These are phyloP conservation scores for Solanum bukasovii DNA, from an alignment of 257 asterid genomes.

Conservation along the genomic window DNA sequence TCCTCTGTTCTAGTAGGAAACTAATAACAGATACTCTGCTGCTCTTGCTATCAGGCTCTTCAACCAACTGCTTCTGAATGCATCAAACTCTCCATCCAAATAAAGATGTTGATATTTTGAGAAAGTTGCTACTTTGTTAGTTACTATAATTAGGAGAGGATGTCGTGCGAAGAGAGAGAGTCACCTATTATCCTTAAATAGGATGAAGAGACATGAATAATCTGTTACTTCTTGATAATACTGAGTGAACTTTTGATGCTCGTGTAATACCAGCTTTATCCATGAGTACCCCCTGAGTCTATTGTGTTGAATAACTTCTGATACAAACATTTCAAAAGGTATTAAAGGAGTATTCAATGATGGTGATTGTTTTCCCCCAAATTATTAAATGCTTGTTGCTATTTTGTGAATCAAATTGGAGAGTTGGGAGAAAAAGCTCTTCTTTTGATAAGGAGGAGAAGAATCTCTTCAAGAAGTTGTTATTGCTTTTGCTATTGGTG, in stretches of 20 bases:
- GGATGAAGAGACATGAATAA: not conserved
- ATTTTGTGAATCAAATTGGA: not conserved
- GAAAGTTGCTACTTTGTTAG: not conserved
- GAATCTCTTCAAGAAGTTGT: not conserved
- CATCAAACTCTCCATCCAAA: not conserved
- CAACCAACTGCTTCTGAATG: not conserved
- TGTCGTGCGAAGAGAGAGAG: not conserved
- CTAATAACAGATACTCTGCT: not conserved
- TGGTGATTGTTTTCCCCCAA: not conserved
- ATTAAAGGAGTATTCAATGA: not conserved
- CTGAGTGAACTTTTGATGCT: not conserved
- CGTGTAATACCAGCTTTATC: not conserved
- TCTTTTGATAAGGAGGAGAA: not conserved
- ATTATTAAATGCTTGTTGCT: not conserved
- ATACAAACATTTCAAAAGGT: not conserved
- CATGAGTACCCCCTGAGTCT: not conserved
- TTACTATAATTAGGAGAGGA: not conserved
- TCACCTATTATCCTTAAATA: not conserved
- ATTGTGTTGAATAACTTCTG: not conserved
- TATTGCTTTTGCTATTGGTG: not conserved
- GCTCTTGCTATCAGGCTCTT: slow-evolving; percentile 7
- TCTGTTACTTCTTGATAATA: not conserved
- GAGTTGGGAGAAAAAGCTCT: not conserved
- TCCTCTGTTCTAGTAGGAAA: not conserved
- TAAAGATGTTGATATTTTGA: not conserved